Conservation (phyloP, 2,329 filamentous ascomycete species). For the Metarhizium brunneum region DNA sequence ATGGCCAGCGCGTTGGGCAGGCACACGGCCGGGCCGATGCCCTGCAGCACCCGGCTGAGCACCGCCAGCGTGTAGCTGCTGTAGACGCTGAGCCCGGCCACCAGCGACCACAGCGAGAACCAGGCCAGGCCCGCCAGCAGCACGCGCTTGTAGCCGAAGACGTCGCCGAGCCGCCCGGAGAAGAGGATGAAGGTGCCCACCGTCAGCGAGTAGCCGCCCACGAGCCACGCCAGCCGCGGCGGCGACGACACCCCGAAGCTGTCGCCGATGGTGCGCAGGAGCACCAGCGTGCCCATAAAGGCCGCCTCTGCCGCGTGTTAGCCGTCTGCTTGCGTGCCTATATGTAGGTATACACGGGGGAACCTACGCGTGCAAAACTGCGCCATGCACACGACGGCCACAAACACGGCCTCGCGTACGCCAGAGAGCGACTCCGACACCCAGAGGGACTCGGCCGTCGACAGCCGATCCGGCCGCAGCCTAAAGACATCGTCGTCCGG, state of each 20-base stretch:
- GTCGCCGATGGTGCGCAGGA: conserved; percentile 36
- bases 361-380: conserved; percentile 29
- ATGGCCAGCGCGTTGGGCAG: conserved; percentile 58
- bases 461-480: not conserved
- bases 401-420: conserved; percentile 26
- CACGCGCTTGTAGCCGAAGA: conserved; percentile 47
- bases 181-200: conserved; percentile 49
- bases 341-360: not conserved
- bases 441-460: conserved; percentile 10
- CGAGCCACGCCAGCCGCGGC: conserved; percentile 43
- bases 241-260: conserved; percentile 33
- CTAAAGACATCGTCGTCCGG: too few species aligned
- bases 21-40: conserved; percentile 52
- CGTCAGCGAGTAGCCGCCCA: conserved; percentile 47
- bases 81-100: conserved; percentile 33
- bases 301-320: conserved; percentile 20
- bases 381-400: conserved; percentile 34
- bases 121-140: conserved; percentile 45
- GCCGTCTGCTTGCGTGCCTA: not conserved
- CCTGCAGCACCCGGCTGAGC: conserved; percentile 44
- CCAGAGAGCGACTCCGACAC: conserved; percentile 14
- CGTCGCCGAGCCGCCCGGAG: conserved; percentile 45
- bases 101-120: conserved; percentile 43
- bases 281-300: conserved; percentile 29
- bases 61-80: conserved; percentile 36